phyloP scores from a whole-genome alignment of 192 early-diverging fungal genomes.

The Gaertneriomyces semiglobifer region DNA sequence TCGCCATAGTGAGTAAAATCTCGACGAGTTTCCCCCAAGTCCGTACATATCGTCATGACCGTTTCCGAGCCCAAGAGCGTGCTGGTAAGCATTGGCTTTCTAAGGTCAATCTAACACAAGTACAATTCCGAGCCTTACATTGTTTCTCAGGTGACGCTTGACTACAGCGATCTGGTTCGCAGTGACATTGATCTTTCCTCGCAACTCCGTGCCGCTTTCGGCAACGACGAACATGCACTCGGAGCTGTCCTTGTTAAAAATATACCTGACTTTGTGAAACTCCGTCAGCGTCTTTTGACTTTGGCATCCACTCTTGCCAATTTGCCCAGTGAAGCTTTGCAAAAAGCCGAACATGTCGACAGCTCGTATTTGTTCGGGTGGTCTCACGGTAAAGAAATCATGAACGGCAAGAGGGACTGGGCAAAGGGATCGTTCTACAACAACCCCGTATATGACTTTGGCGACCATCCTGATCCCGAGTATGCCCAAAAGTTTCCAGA shows the following conservation, averaged over 20 bases:
- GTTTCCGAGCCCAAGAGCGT: too few relatives aligned
- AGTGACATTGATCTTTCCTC: conserved; percentile 37
- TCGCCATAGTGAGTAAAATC: too few relatives aligned
- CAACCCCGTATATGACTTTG: conserved; percentile 24
- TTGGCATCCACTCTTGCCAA: conserved; percentile 54
- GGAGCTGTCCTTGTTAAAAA: conserved; percentile 58
- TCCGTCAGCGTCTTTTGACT: conserved; percentile 47
- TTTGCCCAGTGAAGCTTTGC: conserved; percentile 48
- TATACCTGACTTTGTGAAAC: conserved; percentile 47
- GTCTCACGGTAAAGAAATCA: conserved; percentile 66
- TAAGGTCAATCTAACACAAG: too few relatives aligned
- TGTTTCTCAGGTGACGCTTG: conserved; percentile 34
- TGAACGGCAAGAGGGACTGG: conserved; percentile 63
- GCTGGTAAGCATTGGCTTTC: too few relatives aligned
- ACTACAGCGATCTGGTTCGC: conserved; percentile 48
- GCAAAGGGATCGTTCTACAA: conserved; percentile 66
- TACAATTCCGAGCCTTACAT: too few relatives aligned
- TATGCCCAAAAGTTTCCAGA: conserved; percentile 49
- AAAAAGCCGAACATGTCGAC: conserved; percentile 45
- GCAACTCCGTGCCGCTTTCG: conserved; percentile 54
- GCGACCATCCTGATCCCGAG: neutral
- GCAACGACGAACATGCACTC: conserved; percentile 45
- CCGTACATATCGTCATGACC: too few relatives aligned
- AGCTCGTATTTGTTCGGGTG: conserved; percentile 66
- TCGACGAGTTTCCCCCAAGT: too few relatives aligned